phyloP scores from a whole-genome alignment of 106 monocot species.

The Allium fistulosum region DNA sequence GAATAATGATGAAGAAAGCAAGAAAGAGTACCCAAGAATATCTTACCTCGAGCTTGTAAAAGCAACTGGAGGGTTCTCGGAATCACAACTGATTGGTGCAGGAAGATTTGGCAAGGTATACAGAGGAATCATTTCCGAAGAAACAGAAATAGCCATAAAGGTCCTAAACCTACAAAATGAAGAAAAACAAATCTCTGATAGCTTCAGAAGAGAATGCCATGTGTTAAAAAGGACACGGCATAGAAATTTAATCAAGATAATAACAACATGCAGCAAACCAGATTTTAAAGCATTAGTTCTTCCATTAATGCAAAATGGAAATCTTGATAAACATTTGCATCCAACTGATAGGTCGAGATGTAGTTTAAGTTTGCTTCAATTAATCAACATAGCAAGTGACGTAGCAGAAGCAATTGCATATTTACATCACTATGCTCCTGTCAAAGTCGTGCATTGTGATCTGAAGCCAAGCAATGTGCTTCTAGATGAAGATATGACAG shows the following conservation, averaged over 20 bases:
- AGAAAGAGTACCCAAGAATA: conserved; percentile 55
- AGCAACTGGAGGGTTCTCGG: conserved; percentile 62
- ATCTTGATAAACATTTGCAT: conserved; percentile 56
- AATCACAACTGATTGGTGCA: conserved; percentile 50
- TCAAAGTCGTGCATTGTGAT: conserved; percentile 80
- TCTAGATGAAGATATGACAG: conserved; percentile 69
- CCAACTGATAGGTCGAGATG: conserved; percentile 5
- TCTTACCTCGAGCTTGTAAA: conserved; percentile 54
- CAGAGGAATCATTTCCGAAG: conserved; percentile 42
- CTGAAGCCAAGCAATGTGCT: conserved; percentile 97
- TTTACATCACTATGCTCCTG: conserved; percentile 77
- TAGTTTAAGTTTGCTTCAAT: conserved; percentile 26
- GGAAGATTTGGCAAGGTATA: conserved; percentile 78
- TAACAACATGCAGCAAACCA: conserved; percentile 78
- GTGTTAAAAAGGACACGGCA: conserved; percentile 72
- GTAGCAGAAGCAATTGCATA: conserved; percentile 85
- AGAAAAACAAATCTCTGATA: conserved; percentile 16
- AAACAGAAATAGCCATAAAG: conserved; percentile 61
- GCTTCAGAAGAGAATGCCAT: conserved; percentile 78
- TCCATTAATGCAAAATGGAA: conserved; percentile 84
- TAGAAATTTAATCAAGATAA: conserved; percentile 76
- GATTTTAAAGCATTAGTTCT: conserved; percentile 87
- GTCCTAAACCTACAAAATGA: conserved; percentile 30
- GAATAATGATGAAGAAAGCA: conserved; percentile 7
- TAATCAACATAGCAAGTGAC: conserved; percentile 52